Evolutionary conservation across 148 eudicot species (phyloP), one percentile per base, ranked within the genome.

Genomic region (Fallopia convolvulus): DNA sequence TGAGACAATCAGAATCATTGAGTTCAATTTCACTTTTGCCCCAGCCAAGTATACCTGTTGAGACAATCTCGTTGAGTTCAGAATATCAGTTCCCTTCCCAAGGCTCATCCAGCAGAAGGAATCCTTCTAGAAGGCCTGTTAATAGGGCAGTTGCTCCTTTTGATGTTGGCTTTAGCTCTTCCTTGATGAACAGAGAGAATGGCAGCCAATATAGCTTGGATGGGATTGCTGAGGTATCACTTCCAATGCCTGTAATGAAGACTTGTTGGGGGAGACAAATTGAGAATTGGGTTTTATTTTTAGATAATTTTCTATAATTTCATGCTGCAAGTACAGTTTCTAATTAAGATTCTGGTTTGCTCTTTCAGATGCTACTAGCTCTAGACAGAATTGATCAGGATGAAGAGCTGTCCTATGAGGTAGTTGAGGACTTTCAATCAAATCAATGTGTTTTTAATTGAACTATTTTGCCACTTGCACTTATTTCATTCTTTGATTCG

Each of bases 211-310:
- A 90, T 81, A 85, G 85, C 85, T 81, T 89, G 75, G 86, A 86
- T 83, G 94, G 91, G 20, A 86, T 91, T 75, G 92, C 97, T 21
- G 96, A 95, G 97, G 99, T 94, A 92, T 80, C 83, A 77, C 48
- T 76, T 66, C 23, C 46, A 70, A 41, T 5, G 75, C 75, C 75
- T 72, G 32, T 72, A 44, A 72, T 23, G 17, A 41, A 20, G 14
- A 72, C 47, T 74, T 82, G 61, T 74, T 80, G 42, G 70, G 42
- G 6, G 36, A 56, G 3, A 26, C 50, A 5, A 71, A 55, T 55
- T 5, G 61, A 20, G 30, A 33, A 48, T 7, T 18, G 41, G n/a
- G 47, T 5, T 71, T 80, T 56, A 26, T 14, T n/a, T 66, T 48
- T 75, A 40, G 10, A 44, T 44, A 3, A 18, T 26, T 50, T 41